Evolutionary conservation across 2,329 filamentous ascomycete genomes (phyloP).

Genomic region (Thermoascus crustaceus): DNA sequence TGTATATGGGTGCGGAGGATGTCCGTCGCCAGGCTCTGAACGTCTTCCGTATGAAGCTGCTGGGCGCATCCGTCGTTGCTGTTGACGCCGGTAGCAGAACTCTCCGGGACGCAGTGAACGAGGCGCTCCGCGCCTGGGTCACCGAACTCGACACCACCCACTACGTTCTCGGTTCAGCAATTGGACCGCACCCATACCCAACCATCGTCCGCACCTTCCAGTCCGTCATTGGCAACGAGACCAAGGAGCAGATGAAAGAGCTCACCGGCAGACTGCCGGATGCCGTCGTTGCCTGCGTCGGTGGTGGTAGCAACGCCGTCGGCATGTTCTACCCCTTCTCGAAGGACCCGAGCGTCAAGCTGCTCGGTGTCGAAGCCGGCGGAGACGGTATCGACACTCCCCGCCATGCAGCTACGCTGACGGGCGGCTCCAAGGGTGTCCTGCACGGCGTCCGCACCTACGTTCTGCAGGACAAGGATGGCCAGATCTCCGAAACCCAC

Average conservation of each 20-base stretch:
- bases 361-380: slow-evolving; percentile 89
- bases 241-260: slow-evolving; percentile 80
- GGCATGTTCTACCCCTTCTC: slow-evolving; percentile 99
- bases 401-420: slow-evolving; percentile 80
- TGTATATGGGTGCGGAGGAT: slow-evolving; percentile 98
- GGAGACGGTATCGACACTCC: slow-evolving; percentile 83
- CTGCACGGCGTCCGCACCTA: slow-evolving; percentile 95
- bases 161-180: slow-evolving; percentile 96
- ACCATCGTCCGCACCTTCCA: slow-evolving; percentile 97
- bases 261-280: slow-evolving; percentile 85
- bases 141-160: slow-evolving; percentile 87
- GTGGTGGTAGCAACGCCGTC: slow-evolving; percentile 86
- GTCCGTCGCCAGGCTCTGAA: slow-evolving; percentile 93
- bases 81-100: slow-evolving; percentile 85
- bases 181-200: slow-evolving; percentile 95
- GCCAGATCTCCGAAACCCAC: slow-evolving; percentile 91
- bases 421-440: slow-evolving; percentile 80
- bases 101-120: slow-evolving; percentile 83
- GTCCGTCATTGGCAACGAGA: slow-evolving; percentile 90
- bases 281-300: slow-evolving; percentile 92
- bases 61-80: slow-evolving; percentile 85
- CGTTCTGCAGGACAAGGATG: slow-evolving; percentile 83
- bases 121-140: slow-evolving; percentile 90
- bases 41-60: slow-evolving; percentile 95
- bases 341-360: slow-evolving; percentile 73